Evolutionary conservation across 2,329 filamentous ascomycete species (phyloP), one percentile per base, ranked within the genome.

Genomic region (Fonsecaea pedrosoi): DNA sequence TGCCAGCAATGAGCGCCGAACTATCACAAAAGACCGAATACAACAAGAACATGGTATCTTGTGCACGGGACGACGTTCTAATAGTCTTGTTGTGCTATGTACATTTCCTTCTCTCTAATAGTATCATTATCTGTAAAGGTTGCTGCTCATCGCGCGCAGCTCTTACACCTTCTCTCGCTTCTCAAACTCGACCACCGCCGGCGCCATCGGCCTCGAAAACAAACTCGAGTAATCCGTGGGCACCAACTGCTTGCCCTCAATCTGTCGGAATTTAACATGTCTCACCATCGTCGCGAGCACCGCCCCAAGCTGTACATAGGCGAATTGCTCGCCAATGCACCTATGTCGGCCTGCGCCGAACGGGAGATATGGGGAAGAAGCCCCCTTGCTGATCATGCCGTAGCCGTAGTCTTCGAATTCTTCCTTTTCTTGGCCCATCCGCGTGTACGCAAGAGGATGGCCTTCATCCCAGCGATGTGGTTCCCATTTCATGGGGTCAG

Each of bases 281-380:
- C 92, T 86, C 48, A 96, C 90, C 71, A 94, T 82, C 66, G 88
- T 89, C 59, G 89, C 92, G 12, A 90, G 83, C 72, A 98, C 96
- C 54, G 92, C 93, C 77, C 94, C 90, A 69, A 98, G 84, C 81
- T 98, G 94, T 65, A 96, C 85, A 77, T 96, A 96, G 73, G 94
- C 94, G 78, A 97, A 98, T 76, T 97, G 92, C 84, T 98, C 94
- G 71, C 94, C 94, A 76, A 98, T 97, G 81, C 94, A 98, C 72
- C 94, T 86, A 81, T 98, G 94, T 72, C 94, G 86, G 50, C 94
- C 94, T 35, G 94, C 94, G 66, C 94, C 94, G 76, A 98, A 98
- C 1, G 94, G 94, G 56, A 98, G 87, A 78, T 97, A 98, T 0
- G 94, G 94, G 60, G 91, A 96, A 67, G 87, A 88, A 13, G 92